Evolutionary conservation across 768 basidiomycete genomes (phyloP), one percentile per base, ranked within the genome.

Genomic region (Calocybe cyanea): DNA sequence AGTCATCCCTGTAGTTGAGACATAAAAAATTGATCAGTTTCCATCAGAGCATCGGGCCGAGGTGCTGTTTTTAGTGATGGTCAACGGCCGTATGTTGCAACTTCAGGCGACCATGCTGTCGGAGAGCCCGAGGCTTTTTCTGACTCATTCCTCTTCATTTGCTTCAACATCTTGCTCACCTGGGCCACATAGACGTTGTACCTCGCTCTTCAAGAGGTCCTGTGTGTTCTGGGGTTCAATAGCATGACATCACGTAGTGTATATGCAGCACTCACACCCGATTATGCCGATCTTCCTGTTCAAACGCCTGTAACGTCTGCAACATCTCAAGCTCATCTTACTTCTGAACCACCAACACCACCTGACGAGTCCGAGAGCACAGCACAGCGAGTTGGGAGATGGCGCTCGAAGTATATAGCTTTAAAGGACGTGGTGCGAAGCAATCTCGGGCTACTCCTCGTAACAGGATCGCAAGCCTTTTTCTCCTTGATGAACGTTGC

Each of bases 401-500:
- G 54, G 54, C 37, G 35, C 11, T 13, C 31, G 7, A 28, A n/a
- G 15, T 20, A 36, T 28, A 11, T 24, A 28, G 24, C 32, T 5
- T 24, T 41, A 31, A 15, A 28, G 32, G 58, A n/a, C 30, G 28
- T 36, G 14, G 20, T 60, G 19, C 33, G 52, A 30, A 53, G 44
- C 25, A 86, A 88, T 62, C 60, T 66, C 3, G 86, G 86, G 7
- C 62, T 89, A 41, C 60, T 84, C 25, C 68, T 85, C 14, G 73
- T 88, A 14, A 72, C 72, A 4, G 63, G 64, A 2, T 60, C 82
- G 8, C 80, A 85, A 57, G 65, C 80, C 11, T 81, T 82, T 62
- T 74, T 83, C 31, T 71, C 81, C 6, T 58, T 74, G 21, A 82
- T 84, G 72, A 80, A 80, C 41, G 66, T 81, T 2, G 64, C 74